A percentile compares a stretch with the other conserved stretches of the same genome.
Conservation (phyloP, 495 filamentous ascomycete genomes). For the Daldinia grandis region DNA sequence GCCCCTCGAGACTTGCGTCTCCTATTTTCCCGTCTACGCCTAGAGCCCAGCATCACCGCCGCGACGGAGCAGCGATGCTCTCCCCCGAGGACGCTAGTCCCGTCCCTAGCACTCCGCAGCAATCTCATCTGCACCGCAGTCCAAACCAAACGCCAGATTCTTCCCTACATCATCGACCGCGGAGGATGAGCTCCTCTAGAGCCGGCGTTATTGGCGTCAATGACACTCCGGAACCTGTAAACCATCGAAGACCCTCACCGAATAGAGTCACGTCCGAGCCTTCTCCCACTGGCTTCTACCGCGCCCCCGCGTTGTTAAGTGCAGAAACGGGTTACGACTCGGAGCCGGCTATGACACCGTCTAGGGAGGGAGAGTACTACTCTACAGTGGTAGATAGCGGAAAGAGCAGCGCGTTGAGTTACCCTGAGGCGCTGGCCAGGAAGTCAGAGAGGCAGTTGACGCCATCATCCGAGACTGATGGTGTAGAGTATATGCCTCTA, state of each 20-base stretch:
- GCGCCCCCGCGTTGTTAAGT: conserved; percentile 38
- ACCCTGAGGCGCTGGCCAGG: conserved; percentile 31
- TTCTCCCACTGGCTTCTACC: conserved; percentile 23
- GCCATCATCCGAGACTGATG: conserved; percentile 47
- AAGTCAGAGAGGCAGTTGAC: conserved; percentile 47
- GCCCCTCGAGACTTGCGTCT: conserved; percentile 32
- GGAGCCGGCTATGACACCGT: conserved; percentile 39
- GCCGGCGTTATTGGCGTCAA: background rate
- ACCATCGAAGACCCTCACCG: conserved; percentile 22
- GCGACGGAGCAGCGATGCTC: conserved; percentile 21
- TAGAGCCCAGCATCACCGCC: conserved; percentile 7
- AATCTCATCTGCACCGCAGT: background rate
- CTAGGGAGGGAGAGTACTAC: conserved; percentile 33
- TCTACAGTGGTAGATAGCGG: conserved; percentile 2
- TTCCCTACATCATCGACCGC: conserved; percentile 10
- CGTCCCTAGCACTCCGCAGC: background rate
- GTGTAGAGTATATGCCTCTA: conserved; percentile 29
- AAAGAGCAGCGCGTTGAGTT: conserved; percentile 15
- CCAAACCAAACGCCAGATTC: conserved; percentile 28
- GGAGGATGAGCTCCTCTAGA: conserved; percentile 15
- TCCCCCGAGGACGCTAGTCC: conserved; percentile 16
- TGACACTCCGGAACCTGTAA: background rate
- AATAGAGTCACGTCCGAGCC: conserved; percentile 28
- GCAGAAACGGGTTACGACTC: conserved; percentile 44
- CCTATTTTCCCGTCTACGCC: conserved; percentile 40